Percentiles rank a stretch among this genome's conserved stretches.
Evolutionary conservation across 1,139 yeast species (phyloP).

Genomic region (Suhomyces taliae): DNA sequence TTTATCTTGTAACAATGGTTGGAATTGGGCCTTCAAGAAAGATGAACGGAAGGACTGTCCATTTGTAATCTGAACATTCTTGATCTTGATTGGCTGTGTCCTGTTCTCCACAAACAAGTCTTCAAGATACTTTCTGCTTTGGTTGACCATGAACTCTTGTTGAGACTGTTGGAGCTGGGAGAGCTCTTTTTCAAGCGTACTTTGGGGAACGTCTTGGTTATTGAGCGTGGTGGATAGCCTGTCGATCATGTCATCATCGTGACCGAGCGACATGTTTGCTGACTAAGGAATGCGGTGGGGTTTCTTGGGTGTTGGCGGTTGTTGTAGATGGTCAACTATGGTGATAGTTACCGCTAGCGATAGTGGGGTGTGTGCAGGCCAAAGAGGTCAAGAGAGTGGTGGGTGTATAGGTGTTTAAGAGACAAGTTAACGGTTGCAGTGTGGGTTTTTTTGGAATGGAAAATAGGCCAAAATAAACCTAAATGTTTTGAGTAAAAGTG

Average conservation of each 20-base stretch:
- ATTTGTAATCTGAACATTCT: slow-evolving; percentile 56
- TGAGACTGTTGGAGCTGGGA: slow-evolving; percentile 28
- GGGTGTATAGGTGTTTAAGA: no score
- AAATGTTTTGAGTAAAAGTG: no score
- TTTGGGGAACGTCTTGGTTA: slow-evolving; percentile 4
- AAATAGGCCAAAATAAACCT: no score
- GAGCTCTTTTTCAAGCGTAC: slow-evolving; percentile 33
- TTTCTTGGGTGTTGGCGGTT: no score
- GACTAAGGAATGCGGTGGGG: no score
- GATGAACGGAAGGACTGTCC: slow-evolving; percentile 50
- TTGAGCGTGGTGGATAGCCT: slow-evolving; percentile 20
- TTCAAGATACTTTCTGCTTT: slow-evolving; percentile 42
- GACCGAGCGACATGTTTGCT: slow-evolving; percentile 23
- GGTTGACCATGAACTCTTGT: slow-evolving; percentile 36
- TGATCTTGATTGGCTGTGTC: slow-evolving; percentile 44
- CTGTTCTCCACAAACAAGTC: slow-evolving; percentile 42
- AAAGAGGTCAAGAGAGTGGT: no score
- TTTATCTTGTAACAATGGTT: slow-evolving; percentile 45
- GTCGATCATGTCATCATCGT: slow-evolving; percentile 31
- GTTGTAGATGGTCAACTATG: no score
- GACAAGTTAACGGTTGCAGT: no score
- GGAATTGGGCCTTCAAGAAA: slow-evolving; percentile 55
- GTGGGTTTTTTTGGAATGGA: no score
- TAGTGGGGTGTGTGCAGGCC: no score
- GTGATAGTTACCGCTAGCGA: no score